Percentiles rank a stretch among this genome's conserved stretches.
Conservation (phyloP, 345 rosid species). For the Camelina neglecta region DNA sequence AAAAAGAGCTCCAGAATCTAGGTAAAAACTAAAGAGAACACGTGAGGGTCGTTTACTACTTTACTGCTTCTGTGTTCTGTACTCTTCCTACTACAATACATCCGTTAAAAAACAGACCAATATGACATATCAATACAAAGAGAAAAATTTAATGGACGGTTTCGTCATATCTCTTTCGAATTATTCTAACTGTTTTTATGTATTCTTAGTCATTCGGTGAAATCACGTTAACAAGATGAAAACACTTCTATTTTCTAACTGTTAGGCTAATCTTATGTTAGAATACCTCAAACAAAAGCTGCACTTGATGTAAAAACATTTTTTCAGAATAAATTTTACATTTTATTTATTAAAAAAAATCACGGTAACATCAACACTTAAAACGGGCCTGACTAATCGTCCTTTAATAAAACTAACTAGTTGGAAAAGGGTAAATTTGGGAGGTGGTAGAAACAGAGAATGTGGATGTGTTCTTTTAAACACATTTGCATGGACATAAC, state of each 20-base stretch:
- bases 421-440: background rate
- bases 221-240: too few species aligned
- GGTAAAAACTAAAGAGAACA: constrained; percentile 30
- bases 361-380: background rate
- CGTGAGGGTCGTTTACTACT: constrained; percentile 40
- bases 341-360: too few species aligned
- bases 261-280: too few species aligned
- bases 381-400: background rate
- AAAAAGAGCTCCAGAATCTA: constrained; percentile 34
- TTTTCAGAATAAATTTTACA: too few species aligned
- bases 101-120: constrained; percentile 35
- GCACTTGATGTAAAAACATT: too few species aligned
- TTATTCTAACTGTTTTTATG: background rate
- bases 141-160: constrained; percentile 16
- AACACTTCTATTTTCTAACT: too few species aligned
- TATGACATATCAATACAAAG: constrained; percentile 31
- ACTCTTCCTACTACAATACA: constrained; percentile 16
- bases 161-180: background rate
- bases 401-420: background rate
- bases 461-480: constrained; percentile 10
- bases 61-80: constrained; percentile 40
- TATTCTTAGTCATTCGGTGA: too few species aligned
- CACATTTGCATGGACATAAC: constrained; percentile 21
- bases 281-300: too few species aligned
- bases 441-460: background rate